Evolutionary conservation across 768 basidiomycete species (phyloP).

Genomic region (Boletus rufocinnamomeus): DNA sequence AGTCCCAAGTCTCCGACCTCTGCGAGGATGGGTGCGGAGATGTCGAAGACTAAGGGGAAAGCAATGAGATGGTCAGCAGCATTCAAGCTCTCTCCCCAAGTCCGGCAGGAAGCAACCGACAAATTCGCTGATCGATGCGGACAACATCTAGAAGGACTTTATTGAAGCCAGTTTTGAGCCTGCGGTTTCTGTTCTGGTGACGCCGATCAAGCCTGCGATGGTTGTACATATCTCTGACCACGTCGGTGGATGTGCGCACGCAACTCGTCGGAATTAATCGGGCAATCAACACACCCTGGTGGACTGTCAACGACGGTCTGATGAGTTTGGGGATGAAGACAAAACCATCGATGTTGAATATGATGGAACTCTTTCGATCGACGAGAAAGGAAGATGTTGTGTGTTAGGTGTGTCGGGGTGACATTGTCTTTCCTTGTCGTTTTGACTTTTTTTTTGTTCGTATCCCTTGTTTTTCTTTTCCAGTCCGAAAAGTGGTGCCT

Average conservation of each 20-base stretch:
- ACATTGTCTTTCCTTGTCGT: background rate
- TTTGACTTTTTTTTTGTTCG: background rate
- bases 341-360: slow-evolving; percentile 27
- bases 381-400: slow-evolving; percentile 21
- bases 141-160: slow-evolving; percentile 42
- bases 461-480: background rate
- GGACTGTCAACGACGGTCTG: slow-evolving; percentile 8
- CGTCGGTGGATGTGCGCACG: background rate
- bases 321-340: slow-evolving; percentile 20
- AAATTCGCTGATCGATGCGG: slow-evolving; percentile 39
- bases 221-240: background rate
- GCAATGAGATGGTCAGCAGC: slow-evolving; percentile 45
- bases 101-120: slow-evolving; percentile 35
- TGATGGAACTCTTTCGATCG: slow-evolving; percentile 37
- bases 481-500: too few species aligned
- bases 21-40: slow-evolving; percentile 3
- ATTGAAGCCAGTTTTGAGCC: slow-evolving; percentile 48
- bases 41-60: slow-evolving; percentile 27
- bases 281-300: slow-evolving; percentile 10
- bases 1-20: slow-evolving; percentile 18
- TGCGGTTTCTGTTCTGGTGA: background rate
- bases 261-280: slow-evolving; percentile 3
- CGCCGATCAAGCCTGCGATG: slow-evolving; percentile 2
- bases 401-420: background rate
- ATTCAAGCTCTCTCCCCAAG: slow-evolving; percentile 40